phyloP scores from a whole-genome alignment of 2,329 filamentous ascomycete genomes.

The Basipetospora chlamydospora region DNA sequence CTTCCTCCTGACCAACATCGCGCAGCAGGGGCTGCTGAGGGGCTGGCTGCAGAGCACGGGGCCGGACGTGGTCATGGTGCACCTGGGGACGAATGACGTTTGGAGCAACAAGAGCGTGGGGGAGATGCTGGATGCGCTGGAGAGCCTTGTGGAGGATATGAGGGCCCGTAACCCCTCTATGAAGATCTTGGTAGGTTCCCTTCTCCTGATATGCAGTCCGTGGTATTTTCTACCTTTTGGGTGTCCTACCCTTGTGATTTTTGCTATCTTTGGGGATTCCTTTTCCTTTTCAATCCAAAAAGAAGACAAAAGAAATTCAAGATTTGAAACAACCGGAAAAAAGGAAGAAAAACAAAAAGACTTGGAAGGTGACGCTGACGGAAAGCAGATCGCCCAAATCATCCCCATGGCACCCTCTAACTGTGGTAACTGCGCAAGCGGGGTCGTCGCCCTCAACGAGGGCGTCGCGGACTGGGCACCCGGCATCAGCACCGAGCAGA shows the following conservation, averaged over 20 bases:
- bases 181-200: slow-evolving; percentile 4
- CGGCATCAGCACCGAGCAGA: slow-evolving; percentile 12
- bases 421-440: slow-evolving; percentile 13
- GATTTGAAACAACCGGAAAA: too few relatives aligned
- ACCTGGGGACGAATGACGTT: slow-evolving; percentile 31
- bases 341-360: not conserved
- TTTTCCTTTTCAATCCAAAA: too few relatives aligned
- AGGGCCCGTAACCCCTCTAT: slow-evolving; percentile 2
- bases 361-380: not conserved
- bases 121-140: slow-evolving; percentile 1
- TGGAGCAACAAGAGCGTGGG: slow-evolving; percentile 2
- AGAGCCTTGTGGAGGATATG: slow-evolving; percentile 5
- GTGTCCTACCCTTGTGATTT: too few relatives aligned
- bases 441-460: slow-evolving; percentile 14
- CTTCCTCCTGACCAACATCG: slow-evolving; percentile 27
- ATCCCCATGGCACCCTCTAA: slow-evolving; percentile 17
- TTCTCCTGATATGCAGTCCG: too few relatives aligned
- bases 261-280: too few relatives aligned
- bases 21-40: slow-evolving; percentile 21
- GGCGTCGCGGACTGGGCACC: slow-evolving; percentile 17
- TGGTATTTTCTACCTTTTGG: too few relatives aligned
- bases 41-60: slow-evolving; percentile 21
- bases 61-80: slow-evolving; percentile 28
- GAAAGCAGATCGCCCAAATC: slow-evolving; percentile 15
- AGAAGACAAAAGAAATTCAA: too few relatives aligned